Conservation (phyloP, 1,284 basidiomycete genomes). For the Pulchroboletus neoregius region DNA sequence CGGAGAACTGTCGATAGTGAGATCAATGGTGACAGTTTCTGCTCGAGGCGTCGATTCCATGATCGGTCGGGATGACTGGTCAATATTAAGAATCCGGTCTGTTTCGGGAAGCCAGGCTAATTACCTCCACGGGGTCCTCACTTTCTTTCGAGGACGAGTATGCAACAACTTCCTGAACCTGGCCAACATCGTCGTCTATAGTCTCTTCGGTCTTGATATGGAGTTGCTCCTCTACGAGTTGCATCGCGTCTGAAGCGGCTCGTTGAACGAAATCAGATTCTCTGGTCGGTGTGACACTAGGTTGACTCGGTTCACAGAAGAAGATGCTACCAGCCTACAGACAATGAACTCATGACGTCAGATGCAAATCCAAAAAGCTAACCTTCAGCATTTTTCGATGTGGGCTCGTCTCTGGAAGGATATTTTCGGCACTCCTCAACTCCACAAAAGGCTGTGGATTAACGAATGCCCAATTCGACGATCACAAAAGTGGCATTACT, state of each 20-base stretch:
- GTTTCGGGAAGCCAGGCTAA: not conserved
- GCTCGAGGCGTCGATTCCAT: slow-evolving; percentile 11
- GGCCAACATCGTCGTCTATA: not conserved
- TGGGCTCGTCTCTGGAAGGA: not conserved
- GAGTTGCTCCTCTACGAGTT: not conserved
- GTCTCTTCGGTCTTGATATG: slow-evolving; percentile 4
- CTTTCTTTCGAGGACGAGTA: slow-evolving; percentile 2
- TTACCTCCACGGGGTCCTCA: slow-evolving; percentile 14
- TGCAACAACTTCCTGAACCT: not conserved
- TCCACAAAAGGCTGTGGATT: slow-evolving; percentile 6
- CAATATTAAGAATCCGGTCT: slow-evolving; percentile 1
- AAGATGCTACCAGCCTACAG: slow-evolving; percentile 9
- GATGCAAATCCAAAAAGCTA: slow-evolving; percentile 2
- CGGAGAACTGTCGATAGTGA: slow-evolving; percentile 27
- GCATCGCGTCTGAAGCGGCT: not conserved
- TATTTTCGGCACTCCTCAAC: not conserved
- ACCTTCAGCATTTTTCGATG: slow-evolving; percentile 15
- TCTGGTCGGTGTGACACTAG: not conserved
- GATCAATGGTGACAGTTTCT: slow-evolving; percentile 24
- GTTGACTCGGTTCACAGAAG: not conserved
- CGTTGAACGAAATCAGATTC: slow-evolving; percentile 2
- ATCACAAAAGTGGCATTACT: slow-evolving; percentile 2
- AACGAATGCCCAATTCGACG: not conserved
- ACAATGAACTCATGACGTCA: not conserved
- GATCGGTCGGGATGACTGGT: slow-evolving; percentile 12